Conservation (phyloP, 2,329 filamentous ascomycete genomes). For the Ceratocystis diversiconidia region DNA sequence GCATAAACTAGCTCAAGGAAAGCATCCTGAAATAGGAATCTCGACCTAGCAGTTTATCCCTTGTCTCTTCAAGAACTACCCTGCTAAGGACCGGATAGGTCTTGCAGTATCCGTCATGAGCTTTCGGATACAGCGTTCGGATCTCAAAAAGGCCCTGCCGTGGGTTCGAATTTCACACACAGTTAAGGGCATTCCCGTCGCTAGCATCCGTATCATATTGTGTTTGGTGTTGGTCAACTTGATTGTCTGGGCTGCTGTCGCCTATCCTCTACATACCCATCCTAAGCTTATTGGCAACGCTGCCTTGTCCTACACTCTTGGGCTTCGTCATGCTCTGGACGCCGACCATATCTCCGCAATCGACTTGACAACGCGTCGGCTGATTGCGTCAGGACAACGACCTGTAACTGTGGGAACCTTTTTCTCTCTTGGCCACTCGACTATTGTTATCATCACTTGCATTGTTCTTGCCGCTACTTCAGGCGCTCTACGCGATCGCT, state of each 20-base stretch:
- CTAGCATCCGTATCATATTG: slow-evolving; percentile 34
- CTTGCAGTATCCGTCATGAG: background rate
- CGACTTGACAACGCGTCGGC: slow-evolving; percentile 81
- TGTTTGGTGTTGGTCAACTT: slow-evolving; percentile 38
- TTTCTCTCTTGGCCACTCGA: slow-evolving; percentile 87
- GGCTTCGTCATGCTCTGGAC: slow-evolving; percentile 86
- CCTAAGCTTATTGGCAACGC: slow-evolving; percentile 60
- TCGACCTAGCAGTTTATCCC: background rate
- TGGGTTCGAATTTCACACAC: slow-evolving; percentile 17
- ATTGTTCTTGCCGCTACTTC: slow-evolving; percentile 84
- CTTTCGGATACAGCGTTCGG: background rate
- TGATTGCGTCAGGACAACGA: slow-evolving; percentile 70
- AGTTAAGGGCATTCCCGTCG: slow-evolving; percentile 15
- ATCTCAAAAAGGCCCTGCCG: slow-evolving; percentile 10
- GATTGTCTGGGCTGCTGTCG: slow-evolving; percentile 40
- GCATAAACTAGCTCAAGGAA: too few relatives aligned
- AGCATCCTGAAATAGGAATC: background rate
- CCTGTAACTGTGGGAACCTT: slow-evolving; percentile 89
- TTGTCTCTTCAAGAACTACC: background rate
- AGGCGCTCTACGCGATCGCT: slow-evolving; percentile 65
- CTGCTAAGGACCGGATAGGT: background rate
- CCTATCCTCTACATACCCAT: slow-evolving; percentile 38
- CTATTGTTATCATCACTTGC: slow-evolving; percentile 80
- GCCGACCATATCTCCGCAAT: slow-evolving; percentile 85
- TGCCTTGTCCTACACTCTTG: slow-evolving; percentile 74